phyloP scores from a whole-genome alignment of 768 basidiomycete species.

The Mycena crocata region DNA sequence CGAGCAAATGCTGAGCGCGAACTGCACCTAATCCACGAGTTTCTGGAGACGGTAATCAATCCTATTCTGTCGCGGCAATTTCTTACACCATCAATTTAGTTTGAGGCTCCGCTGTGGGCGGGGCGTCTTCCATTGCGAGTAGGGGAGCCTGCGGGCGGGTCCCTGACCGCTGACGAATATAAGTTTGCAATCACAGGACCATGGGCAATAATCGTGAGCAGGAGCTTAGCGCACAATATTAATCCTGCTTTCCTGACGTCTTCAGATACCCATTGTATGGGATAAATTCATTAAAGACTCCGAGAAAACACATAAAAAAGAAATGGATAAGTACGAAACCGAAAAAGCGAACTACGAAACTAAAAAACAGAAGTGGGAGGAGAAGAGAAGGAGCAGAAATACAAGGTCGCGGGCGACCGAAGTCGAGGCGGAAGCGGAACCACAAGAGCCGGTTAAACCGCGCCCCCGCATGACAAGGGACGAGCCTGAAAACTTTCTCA shows the following conservation, averaged over 20 bases:
- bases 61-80: neutral
- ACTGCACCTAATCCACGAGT: conserved; percentile 31
- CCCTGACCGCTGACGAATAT: conserved; percentile 39
- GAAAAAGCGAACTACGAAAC: neutral
- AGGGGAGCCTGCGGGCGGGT: conserved; percentile 40
- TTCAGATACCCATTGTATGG: conserved; percentile 31
- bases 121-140: conserved; percentile 36
- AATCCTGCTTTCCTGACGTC: neutral
- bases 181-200: conserved; percentile 30
- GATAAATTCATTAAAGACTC: conserved; percentile 6
- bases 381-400: neutral
- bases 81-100: conserved; percentile 13
- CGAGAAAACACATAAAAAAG: neutral
- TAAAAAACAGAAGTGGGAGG: too few relatives aligned
- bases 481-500: conserved; percentile 31
- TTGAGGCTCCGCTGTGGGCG: conserved; percentile 37
- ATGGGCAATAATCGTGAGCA: conserved; percentile 34
- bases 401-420: too few relatives aligned
- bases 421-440: too few relatives aligned
- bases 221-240: neutral
- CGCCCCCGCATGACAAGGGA: conserved; percentile 21
- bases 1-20: conserved; percentile 17
- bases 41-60: conserved; percentile 29
- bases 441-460: neutral
- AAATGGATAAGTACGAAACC: neutral